A percentile compares a stretch with the other conserved stretches of the same genome.
Evolutionary conservation across 352 stramenopile species (phyloP).

Genomic region (Peronospora destructor): DNA sequence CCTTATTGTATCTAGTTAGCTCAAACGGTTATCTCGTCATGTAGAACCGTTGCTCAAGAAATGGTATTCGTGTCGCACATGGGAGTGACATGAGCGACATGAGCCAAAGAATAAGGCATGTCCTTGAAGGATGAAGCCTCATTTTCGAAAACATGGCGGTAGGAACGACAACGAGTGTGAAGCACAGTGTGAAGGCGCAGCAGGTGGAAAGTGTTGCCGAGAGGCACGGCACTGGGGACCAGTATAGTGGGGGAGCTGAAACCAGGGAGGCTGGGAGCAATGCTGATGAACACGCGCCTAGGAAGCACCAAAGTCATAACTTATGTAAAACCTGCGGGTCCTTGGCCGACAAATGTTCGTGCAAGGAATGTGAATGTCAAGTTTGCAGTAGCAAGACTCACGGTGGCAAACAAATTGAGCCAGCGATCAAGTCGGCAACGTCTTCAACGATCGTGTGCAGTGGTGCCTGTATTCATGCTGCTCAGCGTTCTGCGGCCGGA

Average conservation of each 20-base stretch:
- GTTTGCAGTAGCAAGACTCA: slow-evolving; percentile 18
- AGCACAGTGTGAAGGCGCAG: slow-evolving; percentile 16
- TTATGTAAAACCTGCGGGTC: slow-evolving; percentile 28
- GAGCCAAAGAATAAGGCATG: background rate
- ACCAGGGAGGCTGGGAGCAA: background rate
- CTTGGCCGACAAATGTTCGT: slow-evolving; percentile 21
- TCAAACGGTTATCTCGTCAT: too few relatives aligned
- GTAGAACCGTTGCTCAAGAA: background rate
- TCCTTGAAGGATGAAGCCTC: background rate
- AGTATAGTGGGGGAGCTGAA: background rate
- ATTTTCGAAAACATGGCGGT: slow-evolving; percentile 22
- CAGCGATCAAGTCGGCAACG: slow-evolving; percentile 22
- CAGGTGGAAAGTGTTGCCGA: background rate
- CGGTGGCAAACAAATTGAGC: slow-evolving; percentile 2
- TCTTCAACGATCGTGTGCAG: slow-evolving; percentile 19
- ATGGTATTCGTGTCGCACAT: slow-evolving; percentile 8
- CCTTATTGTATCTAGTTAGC: too few relatives aligned
- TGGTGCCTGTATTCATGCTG: slow-evolving; percentile 13
- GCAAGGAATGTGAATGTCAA: slow-evolving; percentile 31
- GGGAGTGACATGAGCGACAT: slow-evolving; percentile 5
- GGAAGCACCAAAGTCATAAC: slow-evolving; percentile 12
- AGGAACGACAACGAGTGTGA: slow-evolving; percentile 23
- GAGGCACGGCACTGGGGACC: too few relatives aligned
- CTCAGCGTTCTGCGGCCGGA: slow-evolving; percentile 14
- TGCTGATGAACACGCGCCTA: background rate